Percentiles rank a stretch among this genome's conserved stretches.
Conservation (phyloP, 768 basidiomycete genomes). For the Suillus clintonianus region DNA sequence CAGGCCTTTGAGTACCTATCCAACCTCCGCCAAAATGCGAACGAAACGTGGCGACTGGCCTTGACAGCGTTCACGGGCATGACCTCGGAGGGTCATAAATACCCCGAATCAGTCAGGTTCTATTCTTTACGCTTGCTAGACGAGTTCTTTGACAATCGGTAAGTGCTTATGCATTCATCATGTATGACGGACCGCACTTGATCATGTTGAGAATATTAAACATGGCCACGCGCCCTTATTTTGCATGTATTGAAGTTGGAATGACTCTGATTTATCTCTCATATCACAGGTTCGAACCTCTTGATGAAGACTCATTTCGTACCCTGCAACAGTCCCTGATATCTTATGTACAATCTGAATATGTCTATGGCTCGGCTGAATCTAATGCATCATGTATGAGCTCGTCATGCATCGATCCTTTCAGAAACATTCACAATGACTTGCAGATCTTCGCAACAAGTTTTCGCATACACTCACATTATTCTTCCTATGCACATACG, state of each 20-base stretch:
- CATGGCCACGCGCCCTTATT: neutral
- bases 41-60: conserved; percentile 79
- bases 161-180: conserved; percentile 34
- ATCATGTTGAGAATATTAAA: neutral
- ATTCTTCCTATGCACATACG: conserved; percentile 87
- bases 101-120: conserved; percentile 74
- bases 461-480: conserved; percentile 89
- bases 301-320: conserved; percentile 71
- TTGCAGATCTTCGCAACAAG: conserved; percentile 87
- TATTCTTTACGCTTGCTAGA: conserved; percentile 80
- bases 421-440: conserved; percentile 14
- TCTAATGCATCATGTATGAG: conserved; percentile 76
- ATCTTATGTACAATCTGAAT: conserved; percentile 86
- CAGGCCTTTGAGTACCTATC: conserved; percentile 86
- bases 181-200: neutral
- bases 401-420: conserved; percentile 10
- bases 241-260: neutral
- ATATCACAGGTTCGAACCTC: conserved; percentile 54
- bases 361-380: conserved; percentile 83
- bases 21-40: conserved; percentile 73
- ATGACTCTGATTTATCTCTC: conserved; percentile 11
- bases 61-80: conserved; percentile 71
- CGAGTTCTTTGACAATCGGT: conserved; percentile 83
- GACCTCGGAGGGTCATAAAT: conserved; percentile 64
- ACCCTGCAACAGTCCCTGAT: conserved; percentile 76